Conservation (phyloP, 805 yeast genomes). For the Vanderwaltozyma yarrowii region DNA sequence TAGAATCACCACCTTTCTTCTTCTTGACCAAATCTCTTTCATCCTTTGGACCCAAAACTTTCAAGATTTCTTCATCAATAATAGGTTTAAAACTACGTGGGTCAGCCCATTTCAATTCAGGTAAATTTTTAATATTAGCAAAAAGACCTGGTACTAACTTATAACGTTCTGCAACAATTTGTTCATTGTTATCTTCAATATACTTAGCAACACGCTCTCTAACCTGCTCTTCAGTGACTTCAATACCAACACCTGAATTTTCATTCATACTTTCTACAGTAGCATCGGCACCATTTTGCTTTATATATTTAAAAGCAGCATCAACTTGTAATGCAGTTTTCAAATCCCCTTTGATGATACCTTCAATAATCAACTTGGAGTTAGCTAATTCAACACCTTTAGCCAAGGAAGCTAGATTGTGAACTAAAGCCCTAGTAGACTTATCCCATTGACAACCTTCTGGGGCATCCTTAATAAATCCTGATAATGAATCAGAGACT, state of each 20-base stretch:
- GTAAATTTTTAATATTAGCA: slow-evolving; percentile 64
- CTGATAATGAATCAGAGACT: slow-evolving; percentile 59
- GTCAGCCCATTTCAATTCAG: slow-evolving; percentile 83
- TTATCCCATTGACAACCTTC: slow-evolving; percentile 39
- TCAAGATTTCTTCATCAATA: slow-evolving; percentile 68
- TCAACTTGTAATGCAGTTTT: slow-evolving; percentile 63
- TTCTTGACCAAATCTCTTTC: slow-evolving; percentile 80
- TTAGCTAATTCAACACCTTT: slow-evolving; percentile 44
- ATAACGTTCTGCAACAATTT: slow-evolving; percentile 65
- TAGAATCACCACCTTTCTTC: slow-evolving; percentile 41
- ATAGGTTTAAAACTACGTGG: slow-evolving; percentile 80
- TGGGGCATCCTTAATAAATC: slow-evolving; percentile 40
- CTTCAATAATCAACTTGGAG: slow-evolving; percentile 45
- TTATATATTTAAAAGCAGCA: slow-evolving; percentile 70
- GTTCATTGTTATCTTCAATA: slow-evolving; percentile 47
- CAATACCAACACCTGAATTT: slow-evolving; percentile 78
- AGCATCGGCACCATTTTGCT: slow-evolving; percentile 37
- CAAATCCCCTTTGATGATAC: slow-evolving; percentile 54
- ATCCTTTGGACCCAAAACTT: slow-evolving; percentile 84
- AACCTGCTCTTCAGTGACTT: slow-evolving; percentile 56
- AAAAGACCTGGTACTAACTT: slow-evolving; percentile 65
- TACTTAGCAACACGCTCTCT: slow-evolving; percentile 46
- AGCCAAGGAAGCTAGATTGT: slow-evolving; percentile 62
- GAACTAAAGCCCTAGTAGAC: slow-evolving; percentile 53
- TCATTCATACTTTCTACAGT: slow-evolving; percentile 42